A percentile compares a stretch with the other conserved stretches of the same genome.
Evolutionary conservation across 2,329 filamentous ascomycete genomes (phyloP).

Genomic region (Paraphoma chrysanthemicola): DNA sequence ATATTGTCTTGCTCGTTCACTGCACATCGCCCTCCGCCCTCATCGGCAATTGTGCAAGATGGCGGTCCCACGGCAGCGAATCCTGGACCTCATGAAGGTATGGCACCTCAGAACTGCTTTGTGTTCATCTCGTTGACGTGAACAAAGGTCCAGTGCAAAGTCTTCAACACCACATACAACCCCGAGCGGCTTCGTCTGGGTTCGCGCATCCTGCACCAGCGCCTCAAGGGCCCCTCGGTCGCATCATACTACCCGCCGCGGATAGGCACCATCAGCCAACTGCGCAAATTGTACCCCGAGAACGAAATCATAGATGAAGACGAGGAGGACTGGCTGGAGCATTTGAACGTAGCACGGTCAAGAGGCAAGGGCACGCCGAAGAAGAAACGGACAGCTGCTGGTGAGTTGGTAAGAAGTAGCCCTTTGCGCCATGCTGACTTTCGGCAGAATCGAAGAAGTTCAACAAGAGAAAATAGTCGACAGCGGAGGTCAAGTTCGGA

Average conservation of each 20-base stretch:
- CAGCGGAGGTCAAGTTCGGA: not conserved
- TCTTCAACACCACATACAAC: slow-evolving; percentile 93
- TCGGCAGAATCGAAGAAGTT: slow-evolving; percentile 54
- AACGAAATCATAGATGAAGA: slow-evolving; percentile 75
- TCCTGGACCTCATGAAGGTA: slow-evolving; percentile 81
- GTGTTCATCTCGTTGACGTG: slow-evolving; percentile 8
- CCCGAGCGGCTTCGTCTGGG: slow-evolving; percentile 81
- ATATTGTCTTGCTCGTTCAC: not conserved
- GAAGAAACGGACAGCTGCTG: slow-evolving; percentile 75
- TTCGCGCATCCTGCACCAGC: slow-evolving; percentile 90
- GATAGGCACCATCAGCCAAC: slow-evolving; percentile 73
- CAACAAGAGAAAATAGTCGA: slow-evolving; percentile 52
- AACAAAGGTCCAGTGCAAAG: slow-evolving; percentile 79
- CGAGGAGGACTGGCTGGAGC: slow-evolving; percentile 81
- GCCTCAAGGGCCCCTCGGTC: slow-evolving; percentile 81
- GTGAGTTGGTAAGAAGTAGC: slow-evolving; percentile 36
- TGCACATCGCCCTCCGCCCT: slow-evolving; percentile 2
- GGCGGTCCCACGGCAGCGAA: slow-evolving; percentile 60
- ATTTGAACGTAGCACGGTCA: slow-evolving; percentile 57
- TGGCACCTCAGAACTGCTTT: not conserved
- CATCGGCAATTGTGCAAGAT: slow-evolving; percentile 42
- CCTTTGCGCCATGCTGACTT: slow-evolving; percentile 2
- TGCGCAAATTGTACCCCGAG: slow-evolving; percentile 73
- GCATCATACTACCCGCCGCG: slow-evolving; percentile 88
- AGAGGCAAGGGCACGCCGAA: slow-evolving; percentile 88